Conservation (phyloP, 306 rosid species). For the Citrullus mucosospermus region DNA sequence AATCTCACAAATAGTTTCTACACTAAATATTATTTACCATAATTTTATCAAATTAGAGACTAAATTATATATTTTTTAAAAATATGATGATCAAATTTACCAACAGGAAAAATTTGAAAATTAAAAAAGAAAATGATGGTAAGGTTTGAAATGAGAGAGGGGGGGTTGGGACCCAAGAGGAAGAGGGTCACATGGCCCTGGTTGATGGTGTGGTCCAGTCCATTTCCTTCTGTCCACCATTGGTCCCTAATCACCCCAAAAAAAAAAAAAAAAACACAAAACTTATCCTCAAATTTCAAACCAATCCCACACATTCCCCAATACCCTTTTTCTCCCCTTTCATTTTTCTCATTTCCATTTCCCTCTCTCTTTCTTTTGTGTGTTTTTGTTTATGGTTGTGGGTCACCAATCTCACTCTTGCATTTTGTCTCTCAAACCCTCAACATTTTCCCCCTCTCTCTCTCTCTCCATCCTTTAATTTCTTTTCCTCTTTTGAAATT, state of each 20-base stretch:
- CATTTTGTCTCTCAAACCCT: too few species aligned
- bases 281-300: slow-evolving; percentile 7
- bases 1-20: too few species aligned
- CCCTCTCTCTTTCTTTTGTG: neutral
- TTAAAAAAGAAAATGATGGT: neutral
- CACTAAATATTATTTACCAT: too few species aligned
- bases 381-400: too few species aligned
- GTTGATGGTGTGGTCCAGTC: slow-evolving; percentile 36
- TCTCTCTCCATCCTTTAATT: too few species aligned
- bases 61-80: too few species aligned
- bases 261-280: neutral
- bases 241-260: slow-evolving; percentile 1
- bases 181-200: slow-evolving; percentile 43
- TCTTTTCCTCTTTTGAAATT: too few species aligned
- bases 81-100: too few species aligned
- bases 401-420: too few species aligned
- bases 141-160: neutral
- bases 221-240: slow-evolving; percentile 41
- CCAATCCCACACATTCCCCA: slow-evolving; percentile 12
- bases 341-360: neutral
- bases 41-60: too few species aligned
- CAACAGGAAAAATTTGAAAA: too few species aligned
- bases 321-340: neutral
- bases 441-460: too few species aligned
- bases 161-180: slow-evolving; percentile 34